Conservation (phyloP, 139 green algal genomes). For the Asterochloris erici region DNA sequence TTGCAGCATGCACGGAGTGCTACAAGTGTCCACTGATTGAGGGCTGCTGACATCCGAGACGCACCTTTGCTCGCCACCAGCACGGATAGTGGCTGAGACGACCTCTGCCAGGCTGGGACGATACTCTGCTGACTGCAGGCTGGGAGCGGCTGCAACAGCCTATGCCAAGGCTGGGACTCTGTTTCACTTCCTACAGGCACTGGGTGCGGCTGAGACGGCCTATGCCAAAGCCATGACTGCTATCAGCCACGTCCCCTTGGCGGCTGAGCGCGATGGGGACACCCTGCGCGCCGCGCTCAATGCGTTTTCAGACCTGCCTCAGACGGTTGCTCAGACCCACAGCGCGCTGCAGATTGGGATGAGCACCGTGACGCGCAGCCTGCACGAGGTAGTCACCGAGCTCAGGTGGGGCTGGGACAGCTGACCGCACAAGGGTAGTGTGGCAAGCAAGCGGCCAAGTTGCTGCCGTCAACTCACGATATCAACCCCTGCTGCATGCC, state of each 20-base stretch:
- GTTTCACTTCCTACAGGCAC: conserved; percentile 17
- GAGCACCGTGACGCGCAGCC: neutral
- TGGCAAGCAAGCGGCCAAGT: too few species aligned
- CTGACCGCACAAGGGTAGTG: neutral
- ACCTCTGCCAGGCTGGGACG: conserved; percentile 29
- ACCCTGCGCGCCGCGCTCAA: conserved; percentile 31
- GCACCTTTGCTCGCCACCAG: conserved; percentile 9
- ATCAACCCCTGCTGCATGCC: too few species aligned
- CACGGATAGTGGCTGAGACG: conserved; percentile 33
- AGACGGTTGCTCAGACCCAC: conserved; percentile 26
- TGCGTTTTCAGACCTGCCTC: conserved; percentile 32
- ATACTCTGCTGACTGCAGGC: neutral
- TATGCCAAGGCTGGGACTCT: too few species aligned
- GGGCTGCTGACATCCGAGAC: too few species aligned
- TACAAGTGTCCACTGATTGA: too few species aligned
- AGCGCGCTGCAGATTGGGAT: conserved; percentile 14
- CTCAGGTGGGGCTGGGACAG: conserved; percentile 16
- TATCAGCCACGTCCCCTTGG: conserved; percentile 25
- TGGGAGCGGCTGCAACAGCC: too few species aligned
- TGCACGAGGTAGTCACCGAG: conserved; percentile 21
- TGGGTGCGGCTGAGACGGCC: conserved; percentile 32
- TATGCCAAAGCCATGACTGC: conserved; percentile 32
- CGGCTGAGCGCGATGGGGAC: conserved; percentile 38
- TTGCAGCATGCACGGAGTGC: too few species aligned
- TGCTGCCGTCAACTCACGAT: too few species aligned